Evolutionary conservation across 2,329 filamentous ascomycete species (phyloP), one percentile per base, ranked within the genome.

Genomic region (Ophiocordyceps camponoti-floridani): DNA sequence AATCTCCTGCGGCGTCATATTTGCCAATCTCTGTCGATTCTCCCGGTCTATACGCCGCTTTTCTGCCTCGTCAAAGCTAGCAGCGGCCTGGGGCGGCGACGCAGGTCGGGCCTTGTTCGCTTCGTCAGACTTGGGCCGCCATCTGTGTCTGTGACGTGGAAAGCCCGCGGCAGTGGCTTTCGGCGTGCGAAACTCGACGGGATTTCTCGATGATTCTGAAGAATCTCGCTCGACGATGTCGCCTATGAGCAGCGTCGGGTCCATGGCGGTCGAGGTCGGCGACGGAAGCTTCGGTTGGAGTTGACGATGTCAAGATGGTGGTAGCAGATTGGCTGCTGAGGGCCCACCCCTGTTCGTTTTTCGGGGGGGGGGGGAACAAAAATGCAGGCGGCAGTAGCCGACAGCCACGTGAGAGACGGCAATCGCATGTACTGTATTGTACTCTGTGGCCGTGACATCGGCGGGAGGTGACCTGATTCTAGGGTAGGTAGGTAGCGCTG

Each of bases 151-250:
- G 60, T 87, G 88, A 47, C 79, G 77, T n/a, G 91, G 91, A 53
- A 96, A 96, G 1, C 91, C 91, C 12, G 75, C 78, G 4, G 68
- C 61, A 2, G 62, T 59, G 27, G 54, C 48, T 31, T 56, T 49
- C 18, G 68, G 65, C 10, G 66, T 62, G 44, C 74, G 75, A 38
- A 75, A 64, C 42, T 71, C 70, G 13, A 81, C 79, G 4, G 82
- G n/a, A n/a, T n/a, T 70, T 49, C 75, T 79, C 19, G 76, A 68
- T 23, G 68, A 62, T 13, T 67, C 61, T 26, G 74, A 62, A 41
- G n/a, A n/a, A n/a, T 77, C 72, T 49, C 84, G 82, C 65, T 96
- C 89, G 54, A 82, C 72, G 49, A 96, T 77, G 52, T 95, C 88
- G 45, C 74, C 73, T 40, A 93, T 68, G 38, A 82, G 68, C 40